Base-by-base conservation (phyloP, 768 basidiomycete genomes). In the Psilocybe cubensis region DNA sequence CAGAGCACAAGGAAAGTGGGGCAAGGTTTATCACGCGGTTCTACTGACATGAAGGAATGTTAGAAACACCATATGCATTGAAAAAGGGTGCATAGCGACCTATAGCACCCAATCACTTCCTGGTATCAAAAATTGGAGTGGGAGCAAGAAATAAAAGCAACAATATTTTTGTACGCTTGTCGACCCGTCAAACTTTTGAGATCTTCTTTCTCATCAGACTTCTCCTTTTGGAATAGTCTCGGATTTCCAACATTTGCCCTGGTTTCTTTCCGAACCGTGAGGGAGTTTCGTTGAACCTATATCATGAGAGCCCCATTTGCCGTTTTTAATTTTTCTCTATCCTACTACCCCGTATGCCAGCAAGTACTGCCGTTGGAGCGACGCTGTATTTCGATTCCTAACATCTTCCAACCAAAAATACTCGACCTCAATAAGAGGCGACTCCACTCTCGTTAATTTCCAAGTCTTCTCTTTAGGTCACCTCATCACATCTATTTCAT, bases 361-460 rank as follows among this genome's bases (percentile, higher is more conserved):
- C 50, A 50, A 38, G 27, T 35, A 35, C 20, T 27, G 42, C 35
- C 35, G 55, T 40, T 33, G n/a, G n/a, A n/a, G 55, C 55, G 44
- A 33, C 18, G 25, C 33, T 14, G 46, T 29, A 23, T 42, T 38
- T 20, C 33, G 33, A 31, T 25, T 45, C 45, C 20, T 43, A 23
- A 50, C 35, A 25, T 20, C 48, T 42, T 44, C 18, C 46, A 29
- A 28, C 42, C 18, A 47, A 50, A 56, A 54, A 52, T 43, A 25
- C 31, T 54, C 58, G 57, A 12, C 57, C 25, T 58, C 41, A 46
- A 11, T 5, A 14, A 38, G 24, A 59, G 58, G 52, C 58, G 52
- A 54, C 56, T 53, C 60, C 60, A 62, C 60, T 43, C 35, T 62
- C 60, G 6, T 62, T 61, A 48, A 29, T 29, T 43, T 42, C 9